Base-by-base conservation (phyloP, 192 early-diverging fungal genomes). In the Coemansia sp. region DNA sequence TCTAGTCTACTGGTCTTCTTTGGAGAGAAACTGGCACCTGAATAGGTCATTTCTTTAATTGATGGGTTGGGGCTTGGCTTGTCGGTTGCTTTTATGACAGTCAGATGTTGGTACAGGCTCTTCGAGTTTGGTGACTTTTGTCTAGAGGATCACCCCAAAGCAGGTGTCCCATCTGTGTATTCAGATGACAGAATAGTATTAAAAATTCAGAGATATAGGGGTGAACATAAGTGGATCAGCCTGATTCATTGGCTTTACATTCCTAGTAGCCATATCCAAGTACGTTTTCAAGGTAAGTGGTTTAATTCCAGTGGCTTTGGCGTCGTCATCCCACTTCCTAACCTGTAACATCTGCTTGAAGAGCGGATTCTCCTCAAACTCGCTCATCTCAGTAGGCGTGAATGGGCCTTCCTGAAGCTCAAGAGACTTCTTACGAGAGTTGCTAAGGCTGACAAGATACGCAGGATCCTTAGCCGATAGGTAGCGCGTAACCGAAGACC, bases 341-440 rank as follows among this genome's bases (percentile, higher is more conserved):
- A 88, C 67, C 60, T 86, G 83, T 29, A 88, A 77, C 54, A 85
- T 88, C 29, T 74, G 39, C 40, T 85, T 69, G 56, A 80, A 88
- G 17, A 87, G 67, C n/a, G 85, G 81, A 39, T 88, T 85, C 6
- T 46, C 64, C 60, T 86, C 82, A 63, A 88, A 88, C 9, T 37
- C 75, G 35, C 45, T 48, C 21, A 74, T 78, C 21, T 88, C 77
- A 4, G 85, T 74, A 0, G 64, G 34, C 16, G 85, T 67, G 61
- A 78, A 85, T 19, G 86, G 79, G 3, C 86, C 87, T 39, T 84
- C 86, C 54, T 87, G 87, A 56, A 83, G 84, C 59, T 86, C 83
- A 10, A 88, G 66, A 13, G 87, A 86, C 19, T 78, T 61, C 42
- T 88, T 88, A 73, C 82, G 83, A 9, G 85, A 84, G 42, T 65